Percentiles rank a stretch among this genome's conserved stretches.
phyloP scores from a whole-genome alignment of 306 rosid genomes.

The Prinsepia uniflora region DNA sequence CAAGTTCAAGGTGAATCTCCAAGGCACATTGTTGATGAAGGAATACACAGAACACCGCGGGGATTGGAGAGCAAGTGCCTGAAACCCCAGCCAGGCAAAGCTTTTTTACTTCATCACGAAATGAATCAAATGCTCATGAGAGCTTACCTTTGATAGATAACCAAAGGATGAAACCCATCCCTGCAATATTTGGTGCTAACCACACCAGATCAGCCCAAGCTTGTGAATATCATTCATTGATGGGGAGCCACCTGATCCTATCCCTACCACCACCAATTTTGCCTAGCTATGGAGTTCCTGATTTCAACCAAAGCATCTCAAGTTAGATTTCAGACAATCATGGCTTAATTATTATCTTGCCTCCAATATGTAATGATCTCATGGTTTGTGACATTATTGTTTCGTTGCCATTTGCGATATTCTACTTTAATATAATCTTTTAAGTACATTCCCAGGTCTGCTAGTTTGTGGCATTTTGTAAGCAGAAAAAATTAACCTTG shows the following conservation, averaged over 20 bases:
- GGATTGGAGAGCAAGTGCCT: no score
- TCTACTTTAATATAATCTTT: no score
- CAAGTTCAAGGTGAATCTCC: no score
- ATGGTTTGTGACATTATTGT: neutral
- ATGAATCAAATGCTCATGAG: neutral
- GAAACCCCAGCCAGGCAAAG: neutral
- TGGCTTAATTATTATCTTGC: no score
- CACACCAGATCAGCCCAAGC: neutral
- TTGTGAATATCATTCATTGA: neutral
- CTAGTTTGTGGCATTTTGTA: no score
- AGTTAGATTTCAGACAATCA: neutral
- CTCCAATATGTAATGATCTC: neutral
- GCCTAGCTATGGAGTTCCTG: neutral
- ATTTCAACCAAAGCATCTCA: neutral
- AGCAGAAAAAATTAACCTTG: neutral
- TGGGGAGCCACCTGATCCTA: neutral
- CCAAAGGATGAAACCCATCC: slow-evolving; percentile 4
- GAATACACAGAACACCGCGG: neutral
- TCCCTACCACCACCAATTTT: neutral
- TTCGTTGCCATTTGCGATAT: neutral
- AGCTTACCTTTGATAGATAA: neutral
- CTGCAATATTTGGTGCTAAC: neutral
- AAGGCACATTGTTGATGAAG: no score
- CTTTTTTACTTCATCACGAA: neutral
- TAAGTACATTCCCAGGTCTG: no score